Percentiles rank a stretch among this genome's conserved stretches.
These are phyloP conservation scores for Schizosaccharomyces lindneri DNA, from an alignment of 805 yeast species.

Conservation along the genomic window DNA sequence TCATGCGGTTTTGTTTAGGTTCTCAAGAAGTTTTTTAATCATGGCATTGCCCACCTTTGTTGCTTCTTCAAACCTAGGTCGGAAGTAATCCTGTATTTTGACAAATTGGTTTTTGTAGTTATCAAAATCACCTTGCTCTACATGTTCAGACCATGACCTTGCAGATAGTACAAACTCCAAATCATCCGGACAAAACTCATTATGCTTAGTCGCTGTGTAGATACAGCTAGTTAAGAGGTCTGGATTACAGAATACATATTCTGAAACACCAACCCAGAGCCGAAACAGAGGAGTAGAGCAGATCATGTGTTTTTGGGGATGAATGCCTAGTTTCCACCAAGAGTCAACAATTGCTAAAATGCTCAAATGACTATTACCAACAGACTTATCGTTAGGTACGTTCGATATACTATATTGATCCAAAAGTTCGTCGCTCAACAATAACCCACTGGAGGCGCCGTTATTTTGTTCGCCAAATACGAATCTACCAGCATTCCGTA, in stretches of 20 bases:
- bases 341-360: slow-evolving; percentile 78
- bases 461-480: slow-evolving; percentile 40
- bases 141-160: slow-evolving; percentile 66
- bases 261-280: slow-evolving; percentile 81
- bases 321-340: slow-evolving; percentile 64
- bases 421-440: slow-evolving; percentile 54
- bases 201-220: slow-evolving; percentile 39
- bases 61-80: slow-evolving; percentile 73
- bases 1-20: slow-evolving; percentile 7
- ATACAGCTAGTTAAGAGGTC: slow-evolving; percentile 60
- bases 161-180: slow-evolving; percentile 82
- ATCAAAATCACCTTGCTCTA: slow-evolving; percentile 47
- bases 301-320: slow-evolving; percentile 89
- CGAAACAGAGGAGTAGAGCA: slow-evolving; percentile 87
- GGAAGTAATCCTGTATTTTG: slow-evolving; percentile 57
- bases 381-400: slow-evolving; percentile 35
- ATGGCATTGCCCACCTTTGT: slow-evolving; percentile 74
- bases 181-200: slow-evolving; percentile 64
- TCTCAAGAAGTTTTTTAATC: slow-evolving; percentile 50
- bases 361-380: slow-evolving; percentile 73
- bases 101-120: slow-evolving; percentile 51
- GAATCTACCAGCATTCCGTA: slow-evolving; percentile 39
- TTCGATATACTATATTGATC: slow-evolving; percentile 59
- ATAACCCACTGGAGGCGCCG: slow-evolving; percentile 23
- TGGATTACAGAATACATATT: slow-evolving; percentile 68